These are phyloP conservation scores for Aspergillus aculeatinus DNA, from an alignment of 2,329 filamentous ascomycete species.

Conservation along the genomic window DNA sequence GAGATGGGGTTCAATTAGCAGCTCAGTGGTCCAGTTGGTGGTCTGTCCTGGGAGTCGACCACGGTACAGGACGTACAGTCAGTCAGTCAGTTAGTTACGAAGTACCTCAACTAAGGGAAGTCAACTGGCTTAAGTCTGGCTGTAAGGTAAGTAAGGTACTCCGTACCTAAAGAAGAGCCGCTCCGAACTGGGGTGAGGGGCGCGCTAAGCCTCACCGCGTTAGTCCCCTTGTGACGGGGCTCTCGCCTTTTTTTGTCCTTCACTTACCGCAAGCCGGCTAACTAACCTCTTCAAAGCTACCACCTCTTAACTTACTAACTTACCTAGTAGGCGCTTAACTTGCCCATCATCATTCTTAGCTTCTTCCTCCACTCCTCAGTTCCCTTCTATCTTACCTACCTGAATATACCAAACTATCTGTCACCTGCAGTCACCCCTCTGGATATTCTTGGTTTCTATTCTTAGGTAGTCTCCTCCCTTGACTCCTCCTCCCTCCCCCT, in stretches of 20 bases:
- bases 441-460: not conserved
- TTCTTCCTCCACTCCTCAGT: not conserved
- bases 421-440: not conserved
- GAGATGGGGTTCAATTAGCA: too few species aligned
- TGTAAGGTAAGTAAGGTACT: too few species aligned
- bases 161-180: constrained; percentile 22
- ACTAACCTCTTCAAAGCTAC: too few species aligned
- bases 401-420: too few species aligned
- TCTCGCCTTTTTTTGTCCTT: not conserved
- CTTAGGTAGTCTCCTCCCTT: not conserved
- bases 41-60: too few species aligned
- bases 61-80: too few species aligned
- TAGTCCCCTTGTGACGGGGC: constrained; percentile 14
- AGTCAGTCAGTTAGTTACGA: too few species aligned
- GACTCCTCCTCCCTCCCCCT: not conserved
- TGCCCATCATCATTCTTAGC: not conserved
- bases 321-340: constrained; percentile 7
- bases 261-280: not conserved
- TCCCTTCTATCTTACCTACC: not conserved
- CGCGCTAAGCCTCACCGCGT: constrained; percentile 18
- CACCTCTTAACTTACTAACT: not conserved
- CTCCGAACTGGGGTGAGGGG: constrained; percentile 20
- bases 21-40: too few species aligned
- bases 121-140: too few species aligned
- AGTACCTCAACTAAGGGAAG: too few species aligned